These are phyloP conservation scores for Hsuehochloa calcarea DNA, from an alignment of 176 grass and related monocot genomes.

Conservation along the genomic window DNA sequence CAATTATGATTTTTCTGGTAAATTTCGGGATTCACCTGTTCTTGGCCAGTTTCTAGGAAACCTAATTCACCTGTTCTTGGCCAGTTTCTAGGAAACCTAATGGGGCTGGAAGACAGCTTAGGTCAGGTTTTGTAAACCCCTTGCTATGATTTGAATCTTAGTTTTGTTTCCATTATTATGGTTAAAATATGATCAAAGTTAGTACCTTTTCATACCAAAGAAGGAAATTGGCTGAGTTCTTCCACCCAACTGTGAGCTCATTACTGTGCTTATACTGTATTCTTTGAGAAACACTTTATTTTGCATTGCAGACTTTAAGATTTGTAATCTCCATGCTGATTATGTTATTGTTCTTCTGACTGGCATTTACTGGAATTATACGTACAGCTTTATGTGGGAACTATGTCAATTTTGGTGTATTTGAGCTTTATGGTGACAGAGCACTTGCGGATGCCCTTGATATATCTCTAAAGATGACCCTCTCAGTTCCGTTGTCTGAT, in stretches of 20 bases:
- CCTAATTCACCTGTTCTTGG: conserved; percentile 10
- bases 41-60: conserved; percentile 7
- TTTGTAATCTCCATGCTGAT: conserved; percentile 14
- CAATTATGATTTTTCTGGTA: not conserved
- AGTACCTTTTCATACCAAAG: not conserved
- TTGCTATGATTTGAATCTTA: not conserved
- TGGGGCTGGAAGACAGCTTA: not conserved
- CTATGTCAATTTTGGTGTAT: conserved; percentile 99
- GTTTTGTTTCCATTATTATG: not conserved
- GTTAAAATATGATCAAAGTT: not conserved
- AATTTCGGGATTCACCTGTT: conserved; percentile 3
- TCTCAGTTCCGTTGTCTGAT: conserved; percentile 85
- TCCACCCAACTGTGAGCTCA: conserved; percentile 4
- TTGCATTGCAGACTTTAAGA: conserved; percentile 1
- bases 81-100: not conserved
- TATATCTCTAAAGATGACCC: conserved; percentile 95
- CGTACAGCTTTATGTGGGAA: conserved; percentile 86
- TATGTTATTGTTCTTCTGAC: conserved; percentile 30
- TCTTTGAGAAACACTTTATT: not conserved
- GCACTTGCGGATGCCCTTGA: conserved; percentile 94
- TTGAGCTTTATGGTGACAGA: conserved; percentile 96
- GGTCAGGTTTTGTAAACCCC: not conserved
- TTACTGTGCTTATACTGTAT: not conserved
- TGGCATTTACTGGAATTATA: conserved; percentile 15
- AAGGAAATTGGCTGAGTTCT: conserved; percentile 2